A percentile compares a stretch with the other conserved stretches of the same genome.
Evolutionary conservation across 1,284 basidiomycete genomes (phyloP).

Genomic region (Marasmius oreades): DNA sequence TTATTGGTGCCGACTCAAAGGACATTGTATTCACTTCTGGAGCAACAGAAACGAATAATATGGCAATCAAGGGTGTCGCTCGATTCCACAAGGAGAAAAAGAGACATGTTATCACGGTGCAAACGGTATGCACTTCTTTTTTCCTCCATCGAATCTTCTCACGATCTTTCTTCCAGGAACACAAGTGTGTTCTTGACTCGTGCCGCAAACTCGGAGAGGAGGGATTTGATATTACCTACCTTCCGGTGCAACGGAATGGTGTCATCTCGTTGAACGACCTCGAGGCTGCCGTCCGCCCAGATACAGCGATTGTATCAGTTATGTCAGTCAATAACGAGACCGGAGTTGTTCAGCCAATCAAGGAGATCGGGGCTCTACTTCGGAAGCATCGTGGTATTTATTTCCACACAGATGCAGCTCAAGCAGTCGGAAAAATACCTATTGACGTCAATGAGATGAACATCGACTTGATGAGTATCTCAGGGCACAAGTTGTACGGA

Average conservation of each 20-base stretch:
- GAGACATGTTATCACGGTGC: conserved; percentile 87
- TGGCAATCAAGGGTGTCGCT: conserved; percentile 96
- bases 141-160: conserved; percentile 4
- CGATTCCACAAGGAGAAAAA: conserved; percentile 92
- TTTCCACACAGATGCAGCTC: conserved; percentile 98
- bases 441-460: conserved; percentile 95
- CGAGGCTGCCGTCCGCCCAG: conserved; percentile 81
- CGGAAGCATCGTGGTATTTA: conserved; percentile 85
- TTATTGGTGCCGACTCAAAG: conserved; percentile 93
- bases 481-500: conserved; percentile 97
- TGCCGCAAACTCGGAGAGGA: conserved; percentile 95
- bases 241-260: conserved; percentile 90
- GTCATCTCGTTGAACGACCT: conserved; percentile 76
- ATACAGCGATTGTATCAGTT: conserved; percentile 88
- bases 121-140: conserved; percentile 60
- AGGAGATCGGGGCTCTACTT: conserved; percentile 88
- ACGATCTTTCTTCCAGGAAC: conserved; percentile 63
- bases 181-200: conserved; percentile 99
- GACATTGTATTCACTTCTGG: conserved; percentile 98
- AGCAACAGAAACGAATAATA: conserved; percentile 98
- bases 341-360: conserved; percentile 96
- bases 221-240: conserved; percentile 97
- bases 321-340: conserved; percentile 99
- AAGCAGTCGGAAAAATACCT: conserved; percentile 90
- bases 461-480: conserved; percentile 94